Evolutionary conservation across 2,329 filamentous ascomycete species (phyloP).

Genomic region (Ilyonectria mors-panacis): DNA sequence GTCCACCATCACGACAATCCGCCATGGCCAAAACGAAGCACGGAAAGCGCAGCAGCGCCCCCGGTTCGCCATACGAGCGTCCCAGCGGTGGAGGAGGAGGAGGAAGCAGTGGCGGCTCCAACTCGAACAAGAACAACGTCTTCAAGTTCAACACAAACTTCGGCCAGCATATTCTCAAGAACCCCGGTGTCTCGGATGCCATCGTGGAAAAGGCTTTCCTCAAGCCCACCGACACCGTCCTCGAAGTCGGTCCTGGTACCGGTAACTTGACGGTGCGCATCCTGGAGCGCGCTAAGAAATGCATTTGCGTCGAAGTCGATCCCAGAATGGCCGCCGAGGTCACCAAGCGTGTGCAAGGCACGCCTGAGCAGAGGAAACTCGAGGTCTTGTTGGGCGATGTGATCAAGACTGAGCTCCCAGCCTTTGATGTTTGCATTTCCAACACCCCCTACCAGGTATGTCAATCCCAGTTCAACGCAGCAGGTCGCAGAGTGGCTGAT

Average conservation of each 20-base stretch:
- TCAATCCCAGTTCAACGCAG: not conserved
- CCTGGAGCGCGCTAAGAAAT: slow-evolving; percentile 86
- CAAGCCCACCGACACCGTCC: slow-evolving; percentile 90
- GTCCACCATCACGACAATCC: slow-evolving; percentile 23
- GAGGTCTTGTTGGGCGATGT: slow-evolving; percentile 89
- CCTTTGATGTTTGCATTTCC: slow-evolving; percentile 87
- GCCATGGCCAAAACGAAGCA: slow-evolving; percentile 68
- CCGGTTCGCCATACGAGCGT: slow-evolving; percentile 61
- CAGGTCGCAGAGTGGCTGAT: slow-evolving; percentile 33
- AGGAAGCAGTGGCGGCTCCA: slow-evolving; percentile 35
- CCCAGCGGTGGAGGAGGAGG: slow-evolving; percentile 37
- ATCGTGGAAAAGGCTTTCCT: slow-evolving; percentile 83
- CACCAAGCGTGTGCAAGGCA: slow-evolving; percentile 93
- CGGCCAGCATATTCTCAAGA: slow-evolving; percentile 92
- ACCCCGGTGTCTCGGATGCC: slow-evolving; percentile 85
- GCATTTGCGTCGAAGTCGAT: slow-evolving; percentile 91
- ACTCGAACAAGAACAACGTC: slow-evolving; percentile 78
- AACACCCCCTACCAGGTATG: slow-evolving; percentile 75
- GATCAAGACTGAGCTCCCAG: slow-evolving; percentile 85
- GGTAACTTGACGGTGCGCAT: slow-evolving; percentile 93
- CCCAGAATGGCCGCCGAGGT: slow-evolving; percentile 97
- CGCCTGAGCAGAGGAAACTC: slow-evolving; percentile 84
- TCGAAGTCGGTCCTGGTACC: slow-evolving; percentile 93
- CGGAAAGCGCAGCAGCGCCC: slow-evolving; percentile 67
- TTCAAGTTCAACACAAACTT: slow-evolving; percentile 98